These are phyloP conservation scores for Mucor irregularis DNA, from an alignment of 371 early-diverging fungal species.

Conservation along the genomic window DNA sequence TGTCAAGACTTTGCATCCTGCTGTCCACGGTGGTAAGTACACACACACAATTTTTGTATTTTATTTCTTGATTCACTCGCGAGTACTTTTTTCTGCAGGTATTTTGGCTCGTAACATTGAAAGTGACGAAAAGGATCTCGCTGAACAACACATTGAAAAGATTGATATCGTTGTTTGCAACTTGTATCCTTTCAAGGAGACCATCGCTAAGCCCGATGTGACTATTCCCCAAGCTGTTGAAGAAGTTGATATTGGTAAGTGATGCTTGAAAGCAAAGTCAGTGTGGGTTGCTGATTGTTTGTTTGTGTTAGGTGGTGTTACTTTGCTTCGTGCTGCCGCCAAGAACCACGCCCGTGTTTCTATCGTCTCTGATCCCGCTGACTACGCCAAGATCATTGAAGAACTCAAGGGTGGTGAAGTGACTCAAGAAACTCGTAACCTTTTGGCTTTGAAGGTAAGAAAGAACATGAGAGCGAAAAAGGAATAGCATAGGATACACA, in stretches of 20 bases:
- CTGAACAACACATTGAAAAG: slow-evolving; percentile 84
- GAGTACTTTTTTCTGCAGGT: slow-evolving; percentile 47
- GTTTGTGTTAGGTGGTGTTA: slow-evolving; percentile 81
- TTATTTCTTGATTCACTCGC: too few relatives aligned
- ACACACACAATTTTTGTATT: not conserved
- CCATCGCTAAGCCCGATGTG: slow-evolving; percentile 84
- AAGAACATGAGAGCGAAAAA: too few relatives aligned
- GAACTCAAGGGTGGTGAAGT: slow-evolving; percentile 65
- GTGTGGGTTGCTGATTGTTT: not conserved
- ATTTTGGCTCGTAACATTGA: slow-evolving; percentile 92
- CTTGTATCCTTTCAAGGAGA: slow-evolving; percentile 96
- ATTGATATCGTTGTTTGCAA: slow-evolving; percentile 97
- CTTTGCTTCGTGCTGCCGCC: slow-evolving; percentile 96
- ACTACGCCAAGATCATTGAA: slow-evolving; percentile 77
- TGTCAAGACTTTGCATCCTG: slow-evolving; percentile 98
- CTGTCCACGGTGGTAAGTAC: slow-evolving; percentile 89
- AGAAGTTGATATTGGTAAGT: slow-evolving; percentile 93
- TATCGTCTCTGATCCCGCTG: slow-evolving; percentile 89
- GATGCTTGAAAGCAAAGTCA: not conserved
- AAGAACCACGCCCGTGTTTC: slow-evolving; percentile 97
- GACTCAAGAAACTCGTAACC: slow-evolving; percentile 58
- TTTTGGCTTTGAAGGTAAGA: slow-evolving; percentile 68
- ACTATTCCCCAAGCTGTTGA: slow-evolving; percentile 95
- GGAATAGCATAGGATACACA: too few relatives aligned
- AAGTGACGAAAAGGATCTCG: slow-evolving; percentile 87